Conservation (phyloP, 306 rosid genomes). For the Cyclanthera cordifolia region DNA sequence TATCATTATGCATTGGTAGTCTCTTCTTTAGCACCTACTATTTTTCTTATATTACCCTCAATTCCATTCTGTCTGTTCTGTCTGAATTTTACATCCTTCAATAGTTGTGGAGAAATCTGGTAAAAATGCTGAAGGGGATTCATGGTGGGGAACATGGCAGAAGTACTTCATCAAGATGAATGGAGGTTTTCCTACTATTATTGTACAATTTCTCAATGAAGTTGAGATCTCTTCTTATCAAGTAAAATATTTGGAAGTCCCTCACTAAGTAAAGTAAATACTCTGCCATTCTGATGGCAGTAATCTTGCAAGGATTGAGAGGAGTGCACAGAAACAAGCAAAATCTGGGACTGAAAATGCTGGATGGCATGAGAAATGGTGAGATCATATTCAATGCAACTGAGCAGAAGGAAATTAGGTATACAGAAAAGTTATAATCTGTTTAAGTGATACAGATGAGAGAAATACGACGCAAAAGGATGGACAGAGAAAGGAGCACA, state of each 20-base stretch:
- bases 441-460: slow-evolving; percentile 63
- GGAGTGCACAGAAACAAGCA: slow-evolving; percentile 98
- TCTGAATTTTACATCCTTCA: slow-evolving; percentile 10
- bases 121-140: slow-evolving; percentile 80
- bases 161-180: slow-evolving; percentile 93
- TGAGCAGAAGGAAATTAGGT: neutral
- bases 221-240: neutral
- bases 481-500: slow-evolving; percentile 98
- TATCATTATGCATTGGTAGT: neutral
- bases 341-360: slow-evolving; percentile 94
- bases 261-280: neutral
- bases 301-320: slow-evolving; percentile 86
- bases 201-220: neutral
- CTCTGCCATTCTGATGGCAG: slow-evolving; percentile 33
- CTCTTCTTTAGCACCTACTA: neutral
- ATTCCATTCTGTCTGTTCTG: slow-evolving; percentile 12
- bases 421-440: neutral
- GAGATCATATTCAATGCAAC: slow-evolving; percentile 20
- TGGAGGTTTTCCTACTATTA: slow-evolving; percentile 55
- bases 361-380: slow-evolving; percentile 98
- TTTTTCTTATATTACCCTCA: slow-evolving; percentile 10
- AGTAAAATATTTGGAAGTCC: too few relatives aligned
- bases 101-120: slow-evolving; percentile 96
- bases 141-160: slow-evolving; percentile 99
- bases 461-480: slow-evolving; percentile 94